Percentiles rank a stretch among this genome's conserved stretches.
phyloP scores from a whole-genome alignment of 805 yeast species.

The Ogataea philodendri region DNA sequence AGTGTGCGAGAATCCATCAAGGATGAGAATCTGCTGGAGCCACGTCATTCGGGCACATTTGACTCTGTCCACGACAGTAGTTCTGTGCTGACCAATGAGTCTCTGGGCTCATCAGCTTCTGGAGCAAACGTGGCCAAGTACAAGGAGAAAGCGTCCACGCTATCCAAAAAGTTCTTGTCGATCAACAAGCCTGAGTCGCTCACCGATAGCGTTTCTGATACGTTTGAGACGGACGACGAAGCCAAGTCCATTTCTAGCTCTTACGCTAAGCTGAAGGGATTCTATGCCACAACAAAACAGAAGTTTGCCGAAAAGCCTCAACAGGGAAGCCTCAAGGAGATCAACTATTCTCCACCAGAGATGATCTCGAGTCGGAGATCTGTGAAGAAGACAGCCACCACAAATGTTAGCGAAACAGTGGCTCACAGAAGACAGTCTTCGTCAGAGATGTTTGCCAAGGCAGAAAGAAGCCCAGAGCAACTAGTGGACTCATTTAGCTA shows the following conservation, averaged over 20 bases:
- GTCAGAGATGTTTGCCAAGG: conserved; percentile 7
- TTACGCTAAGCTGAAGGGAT: conserved; percentile 59
- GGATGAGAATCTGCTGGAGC: neutral
- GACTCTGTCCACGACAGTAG: conserved; percentile 1
- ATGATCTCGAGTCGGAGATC: conserved; percentile 61
- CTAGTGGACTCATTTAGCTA: neutral
- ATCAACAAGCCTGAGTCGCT: neutral
- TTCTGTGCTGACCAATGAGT: conserved; percentile 6
- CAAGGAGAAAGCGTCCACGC: conserved; percentile 14
- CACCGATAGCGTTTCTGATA: neutral
- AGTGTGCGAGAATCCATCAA: neutral
- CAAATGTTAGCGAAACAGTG: neutral
- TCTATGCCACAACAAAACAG: conserved; percentile 58
- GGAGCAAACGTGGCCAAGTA: conserved; percentile 8
- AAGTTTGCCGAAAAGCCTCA: conserved; percentile 12
- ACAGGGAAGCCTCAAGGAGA: conserved; percentile 8
- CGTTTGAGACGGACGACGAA: neutral
- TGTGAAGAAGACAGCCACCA: conserved; percentile 2
- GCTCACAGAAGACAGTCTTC: conserved; percentile 9
- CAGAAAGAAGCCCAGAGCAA: conserved; percentile 5
- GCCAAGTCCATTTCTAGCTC: conserved; percentile 40
- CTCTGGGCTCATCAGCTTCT: conserved; percentile 8
- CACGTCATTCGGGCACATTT: neutral
- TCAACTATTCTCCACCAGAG: conserved; percentile 48
- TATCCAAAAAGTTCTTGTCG: conserved; percentile 11